Conservation (phyloP, 192 early-diverging fungal species). For the Coemansia asiatica region DNA sequence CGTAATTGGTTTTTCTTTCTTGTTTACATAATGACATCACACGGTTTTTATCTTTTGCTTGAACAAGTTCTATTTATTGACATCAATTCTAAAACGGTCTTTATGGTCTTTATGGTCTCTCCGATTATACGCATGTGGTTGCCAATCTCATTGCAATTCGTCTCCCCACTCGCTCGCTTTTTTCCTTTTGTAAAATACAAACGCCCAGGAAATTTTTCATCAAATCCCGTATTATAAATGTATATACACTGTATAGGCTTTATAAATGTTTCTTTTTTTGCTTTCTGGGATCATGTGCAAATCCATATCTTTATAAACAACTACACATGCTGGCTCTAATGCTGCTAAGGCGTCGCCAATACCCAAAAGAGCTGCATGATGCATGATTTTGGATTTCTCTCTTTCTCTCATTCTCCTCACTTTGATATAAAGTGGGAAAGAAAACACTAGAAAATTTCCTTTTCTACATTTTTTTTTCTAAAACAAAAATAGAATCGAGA, state of each 20-base stretch:
- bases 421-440: background rate
- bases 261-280: background rate
- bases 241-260: background rate
- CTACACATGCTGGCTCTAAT: background rate
- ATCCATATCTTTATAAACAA: background rate
- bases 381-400: background rate
- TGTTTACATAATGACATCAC: too few species aligned
- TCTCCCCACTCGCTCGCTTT: background rate
- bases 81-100: background rate
- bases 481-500: background rate
- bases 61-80: background rate
- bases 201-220: background rate
- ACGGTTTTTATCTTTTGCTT: background rate
- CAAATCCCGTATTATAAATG: background rate
- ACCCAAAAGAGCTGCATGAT: background rate
- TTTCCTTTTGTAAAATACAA: background rate
- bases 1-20: too few species aligned
- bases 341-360: background rate
- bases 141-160: constrained; percentile 1
- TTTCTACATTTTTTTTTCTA: background rate
- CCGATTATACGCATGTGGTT: constrained; percentile 2
- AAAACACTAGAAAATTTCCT: background rate
- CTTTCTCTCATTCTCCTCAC: background rate
- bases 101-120: background rate
- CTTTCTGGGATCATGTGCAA: background rate